A percentile compares a stretch with the other conserved stretches of the same genome.
These are phyloP conservation scores for Cyclocybe cylindracea DNA, from an alignment of 768 basidiomycete genomes.

Conservation along the genomic window DNA sequence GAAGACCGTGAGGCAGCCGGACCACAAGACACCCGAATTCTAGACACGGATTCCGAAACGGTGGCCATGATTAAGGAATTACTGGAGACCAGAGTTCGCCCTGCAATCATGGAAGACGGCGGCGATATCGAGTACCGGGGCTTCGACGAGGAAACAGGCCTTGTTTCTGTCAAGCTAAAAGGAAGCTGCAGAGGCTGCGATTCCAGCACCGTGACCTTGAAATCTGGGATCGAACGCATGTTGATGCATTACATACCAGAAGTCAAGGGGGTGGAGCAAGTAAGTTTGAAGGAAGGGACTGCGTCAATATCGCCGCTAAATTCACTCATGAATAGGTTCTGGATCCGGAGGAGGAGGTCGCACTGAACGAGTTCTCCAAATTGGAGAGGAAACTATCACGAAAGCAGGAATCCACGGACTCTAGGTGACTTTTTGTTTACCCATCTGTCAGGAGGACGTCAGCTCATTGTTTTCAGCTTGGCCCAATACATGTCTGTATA, in stretches of 20 bases:
- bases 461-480: constrained; percentile 49
- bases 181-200: constrained; percentile 96
- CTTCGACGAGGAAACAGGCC: constrained; percentile 74
- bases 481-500: constrained; percentile 82
- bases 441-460: constrained; percentile 1
- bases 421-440: constrained; percentile 37
- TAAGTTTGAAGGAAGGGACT: constrained; percentile 27
- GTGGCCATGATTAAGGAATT: constrained; percentile 99
- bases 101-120: constrained; percentile 98
- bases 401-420: constrained; percentile 44
- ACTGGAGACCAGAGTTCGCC: constrained; percentile 91
- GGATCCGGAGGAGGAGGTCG: constrained; percentile 87
- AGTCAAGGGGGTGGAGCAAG: constrained; percentile 90
- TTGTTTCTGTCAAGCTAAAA: constrained; percentile 90
- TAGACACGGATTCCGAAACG: constrained; percentile 94
- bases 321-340: constrained; percentile 56
- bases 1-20: constrained; percentile 81
- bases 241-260: constrained; percentile 99
- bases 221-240: constrained; percentile 98
- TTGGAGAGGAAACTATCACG: constrained; percentile 68
- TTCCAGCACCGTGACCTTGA: constrained; percentile 92
- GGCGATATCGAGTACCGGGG: constrained; percentile 97
- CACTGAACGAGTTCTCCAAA: constrained; percentile 86
- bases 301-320: constrained; percentile 3
- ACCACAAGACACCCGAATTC: constrained; percentile 89